Percentiles rank a stretch among this genome's conserved stretches.
These are phyloP conservation scores for Tylopilus cervinicoccineus DNA, from an alignment of 768 basidiomycete genomes.

Conservation along the genomic window DNA sequence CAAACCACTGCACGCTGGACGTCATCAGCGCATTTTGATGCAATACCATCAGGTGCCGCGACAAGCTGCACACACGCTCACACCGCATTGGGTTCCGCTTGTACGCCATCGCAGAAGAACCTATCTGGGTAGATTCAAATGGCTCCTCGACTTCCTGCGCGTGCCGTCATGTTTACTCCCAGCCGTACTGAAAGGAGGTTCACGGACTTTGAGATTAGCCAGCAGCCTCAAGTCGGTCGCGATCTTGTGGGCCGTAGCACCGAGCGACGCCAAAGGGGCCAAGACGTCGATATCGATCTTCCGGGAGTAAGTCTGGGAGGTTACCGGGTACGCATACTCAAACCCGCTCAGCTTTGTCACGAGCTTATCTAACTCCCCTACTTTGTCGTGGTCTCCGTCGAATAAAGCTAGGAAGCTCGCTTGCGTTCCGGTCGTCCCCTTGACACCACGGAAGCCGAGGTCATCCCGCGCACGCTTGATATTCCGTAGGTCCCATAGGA, in stretches of 20 bases:
- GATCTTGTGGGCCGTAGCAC: slow-evolving; percentile 96
- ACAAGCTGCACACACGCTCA: slow-evolving; percentile 93
- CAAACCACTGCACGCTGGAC: slow-evolving; percentile 94
- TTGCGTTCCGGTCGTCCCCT: slow-evolving; percentile 99
- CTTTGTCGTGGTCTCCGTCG: slow-evolving; percentile 94
- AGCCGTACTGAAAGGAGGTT: not conserved
- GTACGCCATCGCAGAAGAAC: slow-evolving; percentile 97
- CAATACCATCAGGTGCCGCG: slow-evolving; percentile 93
- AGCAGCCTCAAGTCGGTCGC: slow-evolving; percentile 92
- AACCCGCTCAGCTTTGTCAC: slow-evolving; percentile 94
- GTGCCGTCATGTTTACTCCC: not conserved
- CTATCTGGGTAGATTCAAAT: slow-evolving; percentile 98
- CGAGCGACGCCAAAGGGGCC: slow-evolving; percentile 82
- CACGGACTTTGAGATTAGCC: slow-evolving; percentile 80
- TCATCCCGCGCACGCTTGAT: slow-evolving; percentile 86
- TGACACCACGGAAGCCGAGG: slow-evolving; percentile 95
- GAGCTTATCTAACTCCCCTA: slow-evolving; percentile 81
- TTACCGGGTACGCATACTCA: slow-evolving; percentile 93
- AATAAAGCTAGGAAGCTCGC: slow-evolving; percentile 93
- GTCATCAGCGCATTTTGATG: slow-evolving; percentile 98
- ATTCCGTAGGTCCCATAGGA: slow-evolving; percentile 95
- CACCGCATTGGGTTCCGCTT: slow-evolving; percentile 99
- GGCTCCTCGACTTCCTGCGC: slow-evolving; percentile 93
- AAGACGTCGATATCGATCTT: slow-evolving; percentile 96
- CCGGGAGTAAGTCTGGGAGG: slow-evolving; percentile 97